Conservation (phyloP, 1,139 yeast genomes). For the Saccharomycopsis hybrid region DNA sequence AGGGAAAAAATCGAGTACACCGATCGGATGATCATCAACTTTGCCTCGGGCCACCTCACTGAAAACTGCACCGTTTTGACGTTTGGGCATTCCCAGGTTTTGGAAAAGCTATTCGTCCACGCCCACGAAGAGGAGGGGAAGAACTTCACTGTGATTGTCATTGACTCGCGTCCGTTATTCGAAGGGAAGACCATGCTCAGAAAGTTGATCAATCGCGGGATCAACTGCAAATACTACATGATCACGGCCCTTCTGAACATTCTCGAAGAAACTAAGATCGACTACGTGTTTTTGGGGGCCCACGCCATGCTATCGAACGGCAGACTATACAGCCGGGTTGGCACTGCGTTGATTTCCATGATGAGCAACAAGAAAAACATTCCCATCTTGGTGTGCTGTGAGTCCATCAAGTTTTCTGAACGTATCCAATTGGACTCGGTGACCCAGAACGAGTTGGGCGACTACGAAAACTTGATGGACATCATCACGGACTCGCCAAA, state of each 20-base stretch:
- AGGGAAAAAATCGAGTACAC: constrained; percentile 81
- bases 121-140: constrained; percentile 53
- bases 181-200: constrained; percentile 81
- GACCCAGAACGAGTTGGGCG: constrained; percentile 87
- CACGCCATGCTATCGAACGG: constrained; percentile 97
- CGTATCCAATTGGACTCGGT: constrained; percentile 94
- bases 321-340: constrained; percentile 85
- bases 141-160: constrained; percentile 72
- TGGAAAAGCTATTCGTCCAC: constrained; percentile 65
- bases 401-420: constrained; percentile 89
- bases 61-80: constrained; percentile 79
- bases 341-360: constrained; percentile 92
- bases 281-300: constrained; percentile 90
- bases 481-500: constrained; percentile 46
- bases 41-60: constrained; percentile 70
- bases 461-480: constrained; percentile 64
- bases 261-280: constrained; percentile 77
- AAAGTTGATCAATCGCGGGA: constrained; percentile 49
- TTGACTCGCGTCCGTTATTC: constrained; percentile 89
- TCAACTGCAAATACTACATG: constrained; percentile 62
- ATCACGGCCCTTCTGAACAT: constrained; percentile 77
- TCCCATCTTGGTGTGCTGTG: constrained; percentile 94
- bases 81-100: constrained; percentile 82
- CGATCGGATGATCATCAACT: constrained; percentile 74
- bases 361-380: constrained; percentile 81